phyloP scores from a whole-genome alignment of 805 yeast species.

The Wickerhamiella spandovensis region DNA sequence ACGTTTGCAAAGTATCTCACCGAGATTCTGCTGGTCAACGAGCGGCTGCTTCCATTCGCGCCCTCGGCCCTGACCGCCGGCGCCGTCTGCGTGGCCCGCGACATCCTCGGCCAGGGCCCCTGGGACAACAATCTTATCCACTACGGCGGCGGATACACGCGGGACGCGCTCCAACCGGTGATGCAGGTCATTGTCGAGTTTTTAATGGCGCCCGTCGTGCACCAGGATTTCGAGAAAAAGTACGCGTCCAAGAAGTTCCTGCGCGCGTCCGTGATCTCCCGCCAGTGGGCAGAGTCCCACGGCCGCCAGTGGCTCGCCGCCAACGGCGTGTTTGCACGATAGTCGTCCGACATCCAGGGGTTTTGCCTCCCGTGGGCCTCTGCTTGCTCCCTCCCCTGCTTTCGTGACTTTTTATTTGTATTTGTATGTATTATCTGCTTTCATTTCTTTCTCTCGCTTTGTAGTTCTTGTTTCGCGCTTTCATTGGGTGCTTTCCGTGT shows the following conservation, averaged over 20 bases:
- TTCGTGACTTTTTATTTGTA: not conserved
- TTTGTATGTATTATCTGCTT: not conserved
- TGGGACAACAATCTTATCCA: slow-evolving; percentile 85
- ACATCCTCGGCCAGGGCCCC: slow-evolving; percentile 42
- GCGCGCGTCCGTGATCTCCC: slow-evolving; percentile 36
- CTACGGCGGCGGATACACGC: slow-evolving; percentile 81
- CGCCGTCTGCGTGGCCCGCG: slow-evolving; percentile 72
- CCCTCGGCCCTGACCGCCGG: slow-evolving; percentile 80
- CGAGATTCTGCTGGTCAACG: slow-evolving; percentile 66
- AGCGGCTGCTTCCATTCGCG: slow-evolving; percentile 53
- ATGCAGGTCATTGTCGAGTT: slow-evolving; percentile 66
- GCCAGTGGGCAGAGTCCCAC: slow-evolving; percentile 24
- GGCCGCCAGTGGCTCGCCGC: not conserved
- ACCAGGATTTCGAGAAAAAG: slow-evolving; percentile 86
- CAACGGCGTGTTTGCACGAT: not conserved
- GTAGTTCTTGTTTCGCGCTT: not conserved
- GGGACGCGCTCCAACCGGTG: slow-evolving; percentile 56
- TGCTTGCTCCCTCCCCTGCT: not conserved
- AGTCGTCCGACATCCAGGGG: not conserved
- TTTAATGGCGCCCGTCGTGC: slow-evolving; percentile 61
- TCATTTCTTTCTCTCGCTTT: not conserved
- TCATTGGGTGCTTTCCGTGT: too few species aligned
- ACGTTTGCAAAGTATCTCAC: slow-evolving; percentile 74
- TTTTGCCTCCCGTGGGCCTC: not conserved
- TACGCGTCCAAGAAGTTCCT: slow-evolving; percentile 80